Conservation (phyloP, 179 eudicot genomes). For the Vitellaria paradoxa region DNA sequence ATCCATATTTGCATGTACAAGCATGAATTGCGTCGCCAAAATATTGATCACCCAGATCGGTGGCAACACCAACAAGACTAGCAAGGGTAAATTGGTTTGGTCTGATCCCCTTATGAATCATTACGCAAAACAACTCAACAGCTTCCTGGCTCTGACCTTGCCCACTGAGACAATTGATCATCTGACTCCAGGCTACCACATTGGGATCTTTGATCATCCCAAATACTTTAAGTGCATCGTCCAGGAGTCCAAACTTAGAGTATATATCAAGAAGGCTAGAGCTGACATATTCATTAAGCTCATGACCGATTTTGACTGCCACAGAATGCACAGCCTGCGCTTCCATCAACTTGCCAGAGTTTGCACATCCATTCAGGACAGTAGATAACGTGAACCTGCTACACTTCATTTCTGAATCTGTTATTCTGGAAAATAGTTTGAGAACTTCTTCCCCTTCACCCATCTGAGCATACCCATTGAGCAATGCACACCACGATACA, state of each 20-base stretch:
- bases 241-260: constrained; percentile 28
- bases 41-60: constrained; percentile 16
- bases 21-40: constrained; percentile 37
- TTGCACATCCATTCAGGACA: constrained; percentile 34
- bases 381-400: constrained; percentile 34
- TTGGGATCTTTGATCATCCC: constrained; percentile 25
- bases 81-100: constrained; percentile 41
- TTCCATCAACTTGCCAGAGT: constrained; percentile 21
- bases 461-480: constrained; percentile 60
- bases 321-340: constrained; percentile 33
- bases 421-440: constrained; percentile 33
- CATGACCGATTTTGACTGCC: constrained; percentile 29
- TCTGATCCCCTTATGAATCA: constrained; percentile 20
- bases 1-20: constrained; percentile 38
- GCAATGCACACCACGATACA: constrained; percentile 73
- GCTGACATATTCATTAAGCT: constrained; percentile 28
- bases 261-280: constrained; percentile 41
- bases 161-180: constrained; percentile 34
- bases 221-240: constrained; percentile 34
- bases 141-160: constrained; percentile 35
- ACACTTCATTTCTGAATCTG: constrained; percentile 23
- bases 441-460: constrained; percentile 39
- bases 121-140: constrained; percentile 23
- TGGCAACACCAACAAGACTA: constrained; percentile 32
- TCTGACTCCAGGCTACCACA: constrained; percentile 36